These are phyloP conservation scores for Coemansia guatemalensis DNA, from an alignment of 192 early-diverging fungal species.

Conservation along the genomic window DNA sequence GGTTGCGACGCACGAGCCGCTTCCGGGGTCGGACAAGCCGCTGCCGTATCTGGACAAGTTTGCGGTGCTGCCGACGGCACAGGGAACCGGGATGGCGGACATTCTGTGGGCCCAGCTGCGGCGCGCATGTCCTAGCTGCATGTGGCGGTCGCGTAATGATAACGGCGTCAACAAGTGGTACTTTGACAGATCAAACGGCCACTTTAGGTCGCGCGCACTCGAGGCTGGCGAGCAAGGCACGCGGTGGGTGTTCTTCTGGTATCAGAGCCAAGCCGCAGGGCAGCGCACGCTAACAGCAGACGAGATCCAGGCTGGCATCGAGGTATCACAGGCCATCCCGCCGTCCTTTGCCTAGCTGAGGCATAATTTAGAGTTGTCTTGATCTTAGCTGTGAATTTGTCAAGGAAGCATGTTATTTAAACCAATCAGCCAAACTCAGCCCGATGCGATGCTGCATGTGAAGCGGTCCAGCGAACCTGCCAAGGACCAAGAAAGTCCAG, in stretches of 20 bases:
- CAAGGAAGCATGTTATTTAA: neutral
- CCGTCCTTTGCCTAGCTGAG: slow-evolving; percentile 55
- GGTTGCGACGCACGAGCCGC: slow-evolving; percentile 72
- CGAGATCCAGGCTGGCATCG: slow-evolving; percentile 52
- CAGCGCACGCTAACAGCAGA: slow-evolving; percentile 18
- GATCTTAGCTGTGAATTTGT: neutral
- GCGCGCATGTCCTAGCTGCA: slow-evolving; percentile 63
- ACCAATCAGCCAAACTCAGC: neutral
- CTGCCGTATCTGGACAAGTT: slow-evolving; percentile 89
- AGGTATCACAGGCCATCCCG: slow-evolving; percentile 55
- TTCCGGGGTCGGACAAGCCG: neutral
- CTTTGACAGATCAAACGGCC: slow-evolving; percentile 89
- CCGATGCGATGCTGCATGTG: too few relatives aligned
- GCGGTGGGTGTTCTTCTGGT: slow-evolving; percentile 90
- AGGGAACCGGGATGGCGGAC: slow-evolving; percentile 92
- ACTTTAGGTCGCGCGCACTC: slow-evolving; percentile 53
- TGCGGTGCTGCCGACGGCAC: slow-evolving; percentile 77
- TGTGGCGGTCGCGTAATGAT: slow-evolving; percentile 81
- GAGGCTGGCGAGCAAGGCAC: slow-evolving; percentile 34
- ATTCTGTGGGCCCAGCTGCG: slow-evolving; percentile 87
- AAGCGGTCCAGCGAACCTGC: too few relatives aligned
- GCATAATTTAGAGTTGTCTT: slow-evolving; percentile 1
- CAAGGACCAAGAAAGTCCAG: too few relatives aligned
- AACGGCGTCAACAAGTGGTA: slow-evolving; percentile 98
- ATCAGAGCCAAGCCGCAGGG: slow-evolving; percentile 16